A percentile compares a stretch with the other conserved stretches of the same genome.
Conservation (phyloP, 163 green algal genomes). For the Smithsoniella earleae region DNA sequence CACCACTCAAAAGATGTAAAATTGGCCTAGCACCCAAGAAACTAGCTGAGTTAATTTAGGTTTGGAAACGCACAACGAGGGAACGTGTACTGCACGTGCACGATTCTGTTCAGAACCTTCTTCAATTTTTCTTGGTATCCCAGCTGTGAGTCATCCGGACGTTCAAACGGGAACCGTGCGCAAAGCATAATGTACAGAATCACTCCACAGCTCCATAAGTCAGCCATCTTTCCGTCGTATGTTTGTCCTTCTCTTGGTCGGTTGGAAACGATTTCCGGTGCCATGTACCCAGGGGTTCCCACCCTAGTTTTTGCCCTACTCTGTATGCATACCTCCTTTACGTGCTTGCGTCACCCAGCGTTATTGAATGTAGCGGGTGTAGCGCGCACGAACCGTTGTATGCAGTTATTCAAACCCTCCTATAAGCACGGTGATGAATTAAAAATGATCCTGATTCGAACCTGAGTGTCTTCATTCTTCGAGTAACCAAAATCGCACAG, state of each 20-base stretch:
- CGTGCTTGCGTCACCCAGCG: neutral
- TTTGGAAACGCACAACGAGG: neutral
- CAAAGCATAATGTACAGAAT: slow-evolving; percentile 36
- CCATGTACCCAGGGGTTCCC: slow-evolving; percentile 44
- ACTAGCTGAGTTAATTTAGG: neutral
- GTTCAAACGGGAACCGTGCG: slow-evolving; percentile 31
- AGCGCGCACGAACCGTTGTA: neutral
- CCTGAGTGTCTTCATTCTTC: slow-evolving; percentile 40
- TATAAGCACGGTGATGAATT: neutral
- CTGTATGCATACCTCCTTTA: neutral
- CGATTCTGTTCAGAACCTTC: slow-evolving; percentile 31
- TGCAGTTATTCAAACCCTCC: no score
- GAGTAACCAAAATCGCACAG: slow-evolving; percentile 81
- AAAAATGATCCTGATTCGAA: neutral
- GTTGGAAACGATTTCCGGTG: slow-evolving; percentile 40
- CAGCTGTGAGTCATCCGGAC: slow-evolving; percentile 31
- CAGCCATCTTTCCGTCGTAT: slow-evolving; percentile 32
- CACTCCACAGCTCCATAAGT: slow-evolving; percentile 34
- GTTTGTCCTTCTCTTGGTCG: slow-evolving; percentile 22
- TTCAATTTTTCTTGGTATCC: slow-evolving; percentile 24
- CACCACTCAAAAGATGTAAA: no score
- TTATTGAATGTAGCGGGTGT: neutral
- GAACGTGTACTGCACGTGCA: slow-evolving; percentile 30
- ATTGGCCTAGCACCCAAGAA: no score
- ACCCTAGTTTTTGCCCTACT: slow-evolving; percentile 30